Percentiles rank a stretch among this genome's conserved stretches.
These are phyloP conservation scores for Climacium dendroides DNA, from an alignment of 225 moss, liverwort and hornwort species.

Conservation along the genomic window DNA sequence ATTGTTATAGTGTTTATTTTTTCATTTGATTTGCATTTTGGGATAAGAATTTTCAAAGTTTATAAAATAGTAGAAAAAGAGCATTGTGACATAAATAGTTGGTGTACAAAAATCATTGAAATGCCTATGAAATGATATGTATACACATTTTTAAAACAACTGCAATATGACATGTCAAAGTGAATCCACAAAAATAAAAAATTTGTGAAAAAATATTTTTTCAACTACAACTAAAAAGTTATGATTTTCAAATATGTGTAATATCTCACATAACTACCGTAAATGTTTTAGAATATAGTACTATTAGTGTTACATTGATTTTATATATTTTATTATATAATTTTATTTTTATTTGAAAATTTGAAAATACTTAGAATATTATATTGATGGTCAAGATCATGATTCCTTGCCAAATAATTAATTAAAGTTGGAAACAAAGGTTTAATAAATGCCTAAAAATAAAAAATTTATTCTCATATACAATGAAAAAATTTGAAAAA, in stretches of 20 bases:
- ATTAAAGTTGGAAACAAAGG: neutral
- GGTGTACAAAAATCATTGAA: neutral
- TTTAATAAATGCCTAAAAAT: neutral
- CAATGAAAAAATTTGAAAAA: accelerated
- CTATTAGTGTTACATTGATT: neutral
- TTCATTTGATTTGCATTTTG: no score
- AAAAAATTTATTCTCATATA: neutral
- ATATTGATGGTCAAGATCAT: no score
- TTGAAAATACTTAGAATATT: neutral
- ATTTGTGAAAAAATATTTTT: neutral
- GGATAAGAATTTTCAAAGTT: no score
- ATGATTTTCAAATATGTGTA: neutral
- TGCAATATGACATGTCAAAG: neutral
- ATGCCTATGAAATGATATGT: neutral
- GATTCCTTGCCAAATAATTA: neutral
- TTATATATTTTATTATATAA: neutral
- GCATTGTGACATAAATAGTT: no score
- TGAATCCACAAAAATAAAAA: neutral
- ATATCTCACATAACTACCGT: neutral
- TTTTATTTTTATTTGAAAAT: neutral
- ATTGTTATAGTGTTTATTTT: no score
- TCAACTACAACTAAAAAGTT: neutral
- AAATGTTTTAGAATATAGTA: neutral
- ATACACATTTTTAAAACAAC: neutral
- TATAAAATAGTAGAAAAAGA: no score